These are phyloP conservation scores for Hypoxylon sp. DNA, from an alignment of 2,329 filamentous ascomycete species.

Conservation along the genomic window DNA sequence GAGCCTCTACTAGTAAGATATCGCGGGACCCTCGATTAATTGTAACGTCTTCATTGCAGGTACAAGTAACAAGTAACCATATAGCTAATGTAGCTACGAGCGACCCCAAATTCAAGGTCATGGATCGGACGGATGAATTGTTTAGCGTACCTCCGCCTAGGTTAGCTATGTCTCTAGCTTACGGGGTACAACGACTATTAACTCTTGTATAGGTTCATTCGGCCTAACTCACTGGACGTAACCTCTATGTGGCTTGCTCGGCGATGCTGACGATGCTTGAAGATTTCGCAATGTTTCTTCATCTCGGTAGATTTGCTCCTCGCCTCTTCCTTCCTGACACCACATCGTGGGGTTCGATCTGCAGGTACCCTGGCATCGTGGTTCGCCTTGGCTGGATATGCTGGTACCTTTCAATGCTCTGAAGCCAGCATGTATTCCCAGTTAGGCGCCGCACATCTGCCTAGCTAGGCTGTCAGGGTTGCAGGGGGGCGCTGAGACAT, in stretches of 20 bases:
- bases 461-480: conserved; percentile 9
- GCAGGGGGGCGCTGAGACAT: conserved; percentile 34
- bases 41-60: conserved; percentile 18
- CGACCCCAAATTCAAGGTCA: conserved; percentile 4
- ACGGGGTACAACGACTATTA: conserved; percentile 25
- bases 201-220: conserved; percentile 15
- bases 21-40: conserved; percentile 9
- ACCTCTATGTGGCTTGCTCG: conserved; percentile 6
- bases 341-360: conserved; percentile 31
- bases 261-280: conserved; percentile 8
- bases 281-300: conserved; percentile 16
- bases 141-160: conserved; percentile 7
- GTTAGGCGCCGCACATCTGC: conserved; percentile 27
- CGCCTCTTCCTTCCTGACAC: conserved; percentile 24
- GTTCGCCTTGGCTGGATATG: conserved; percentile 22
- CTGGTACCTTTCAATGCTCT: conserved; percentile 16
- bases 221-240: background rate
- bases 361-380: conserved; percentile 25
- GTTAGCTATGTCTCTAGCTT: conserved; percentile 15
- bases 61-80: conserved; percentile 19
- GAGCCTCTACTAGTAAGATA: conserved; percentile 12
- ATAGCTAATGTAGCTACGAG: conserved; percentile 9
- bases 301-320: conserved; percentile 23
- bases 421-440: conserved; percentile 23
- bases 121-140: conserved; percentile 6